phyloP scores from a whole-genome alignment of 495 filamentous ascomycete species.

The Clavariopsis aquatica region DNA sequence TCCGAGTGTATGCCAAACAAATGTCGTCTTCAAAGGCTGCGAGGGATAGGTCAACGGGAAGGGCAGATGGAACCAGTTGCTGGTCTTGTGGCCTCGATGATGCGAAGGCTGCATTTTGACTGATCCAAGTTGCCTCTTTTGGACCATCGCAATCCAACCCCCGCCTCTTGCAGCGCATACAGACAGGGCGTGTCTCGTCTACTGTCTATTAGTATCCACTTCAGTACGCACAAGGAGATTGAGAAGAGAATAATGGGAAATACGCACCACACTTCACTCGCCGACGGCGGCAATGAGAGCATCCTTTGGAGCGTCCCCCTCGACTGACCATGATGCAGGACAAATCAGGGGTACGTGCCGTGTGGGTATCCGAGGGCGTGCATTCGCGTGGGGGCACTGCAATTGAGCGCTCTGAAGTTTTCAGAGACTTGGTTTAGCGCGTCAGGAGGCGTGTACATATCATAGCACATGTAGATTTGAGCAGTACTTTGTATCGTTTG shows the following conservation, averaged over 20 bases:
- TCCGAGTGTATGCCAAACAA: conserved; percentile 18
- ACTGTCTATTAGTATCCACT: background rate
- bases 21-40: conserved; percentile 16
- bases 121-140: conserved; percentile 25
- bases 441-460: background rate
- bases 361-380: background rate
- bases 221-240: too few relatives aligned
- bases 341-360: background rate
- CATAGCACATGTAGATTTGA: background rate
- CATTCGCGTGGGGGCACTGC: background rate
- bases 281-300: conserved; percentile 16
- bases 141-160: conserved; percentile 16
- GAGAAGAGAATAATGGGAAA: background rate
- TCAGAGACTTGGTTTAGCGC: background rate
- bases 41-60: conserved; percentile 11
- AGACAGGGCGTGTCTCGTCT: conserved; percentile 24
- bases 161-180: conserved; percentile 19
- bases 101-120: background rate
- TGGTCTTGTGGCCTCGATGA: background rate
- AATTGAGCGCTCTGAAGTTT: background rate
- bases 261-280: conserved; percentile 29
- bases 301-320: conserved; percentile 24
- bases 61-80: background rate
- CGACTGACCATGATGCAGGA: conserved; percentile 16
- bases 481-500: background rate